These are phyloP conservation scores for Phaffia australis DNA, from an alignment of 768 basidiomycete species.

Conservation along the genomic window DNA sequence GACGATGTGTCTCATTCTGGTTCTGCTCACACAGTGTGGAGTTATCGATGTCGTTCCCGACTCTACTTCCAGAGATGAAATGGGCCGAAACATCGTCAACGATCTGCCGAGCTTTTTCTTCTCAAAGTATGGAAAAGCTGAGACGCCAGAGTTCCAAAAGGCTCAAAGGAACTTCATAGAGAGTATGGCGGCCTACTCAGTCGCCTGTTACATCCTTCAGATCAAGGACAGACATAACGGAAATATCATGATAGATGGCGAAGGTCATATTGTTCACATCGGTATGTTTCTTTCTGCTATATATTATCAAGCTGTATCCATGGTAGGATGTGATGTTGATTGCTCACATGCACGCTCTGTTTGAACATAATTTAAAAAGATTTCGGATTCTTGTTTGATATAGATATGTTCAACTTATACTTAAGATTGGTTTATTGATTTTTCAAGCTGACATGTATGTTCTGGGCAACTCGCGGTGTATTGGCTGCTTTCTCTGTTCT, in stretches of 20 bases:
- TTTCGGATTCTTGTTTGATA: constrained; percentile 93
- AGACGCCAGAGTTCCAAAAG: constrained; percentile 78
- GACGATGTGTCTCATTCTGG: neutral
- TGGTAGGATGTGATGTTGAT: constrained; percentile 9
- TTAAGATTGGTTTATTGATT: neutral
- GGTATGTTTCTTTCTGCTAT: constrained; percentile 46
- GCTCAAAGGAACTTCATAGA: constrained; percentile 94
- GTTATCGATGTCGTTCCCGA: constrained; percentile 98
- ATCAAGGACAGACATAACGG: constrained; percentile 99
- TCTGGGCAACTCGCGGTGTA: constrained; percentile 3
- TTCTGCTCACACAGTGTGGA: constrained; percentile 56
- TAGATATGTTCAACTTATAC: constrained; percentile 62
- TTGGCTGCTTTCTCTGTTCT: constrained; percentile 32
- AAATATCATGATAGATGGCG: constrained; percentile 98
- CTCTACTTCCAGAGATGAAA: constrained; percentile 94
- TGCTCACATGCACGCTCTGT: neutral
- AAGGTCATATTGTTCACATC: constrained; percentile 92
- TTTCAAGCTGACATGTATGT: neutral
- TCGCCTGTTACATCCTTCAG: constrained; percentile 93
- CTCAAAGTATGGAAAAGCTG: constrained; percentile 80
- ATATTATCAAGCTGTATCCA: neutral
- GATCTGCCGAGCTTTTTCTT: constrained; percentile 90
- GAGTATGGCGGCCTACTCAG: constrained; percentile 98
- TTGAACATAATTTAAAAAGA: constrained; percentile 46
- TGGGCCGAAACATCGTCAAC: constrained; percentile 97